Base-by-base conservation (phyloP, 305 asterid species). In the Rubia peregrina region DNA sequence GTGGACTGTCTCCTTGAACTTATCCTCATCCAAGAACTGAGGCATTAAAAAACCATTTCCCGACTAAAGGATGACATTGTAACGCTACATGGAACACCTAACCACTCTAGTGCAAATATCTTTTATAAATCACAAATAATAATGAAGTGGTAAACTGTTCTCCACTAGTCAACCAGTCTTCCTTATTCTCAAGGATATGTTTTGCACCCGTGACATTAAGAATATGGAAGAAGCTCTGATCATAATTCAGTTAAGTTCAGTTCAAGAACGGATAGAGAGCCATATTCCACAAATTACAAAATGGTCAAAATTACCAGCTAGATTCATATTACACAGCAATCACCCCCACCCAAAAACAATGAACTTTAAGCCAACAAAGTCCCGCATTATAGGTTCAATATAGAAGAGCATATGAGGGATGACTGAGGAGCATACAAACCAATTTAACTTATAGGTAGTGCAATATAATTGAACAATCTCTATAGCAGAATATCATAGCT, bases 11-110 rank as follows among this genome's bases (percentile, higher is more conserved):
- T 88, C 95, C 86, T 90, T 90, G 89, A 88, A 92, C 80, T 92
- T 90, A 87, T 93, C 98, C 84, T 93, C 98, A 69, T 93, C 98
- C 84, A 93, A 81, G 88, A 90, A 93, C 87, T 93, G 96, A 59
- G 90, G 86, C 66, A 93, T 90, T 67, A 93, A 85, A 88, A 90
- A 73, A 93, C 97, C 74, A 93, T 88, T 80, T 93, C 98, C 80
- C 97, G 87, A 83, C 98, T 90, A 84, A 93, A 86, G 79, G 97
- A 90, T 81, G 98, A 85, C 98, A 90, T 93, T 74, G 93, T 84
- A 81, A 84, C 91, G 78, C 87, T 89, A 74, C 95, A 95, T 60
- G 96, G 88, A 63, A 81, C 79, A 81, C 96, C 97, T 81, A 91
- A 78, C 91, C 91, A 91, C 92, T 91, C 96, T 96, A 89, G 96